Base-by-base conservation (phyloP, 129 eudicot genomes). In the Lonicera japonica region DNA sequence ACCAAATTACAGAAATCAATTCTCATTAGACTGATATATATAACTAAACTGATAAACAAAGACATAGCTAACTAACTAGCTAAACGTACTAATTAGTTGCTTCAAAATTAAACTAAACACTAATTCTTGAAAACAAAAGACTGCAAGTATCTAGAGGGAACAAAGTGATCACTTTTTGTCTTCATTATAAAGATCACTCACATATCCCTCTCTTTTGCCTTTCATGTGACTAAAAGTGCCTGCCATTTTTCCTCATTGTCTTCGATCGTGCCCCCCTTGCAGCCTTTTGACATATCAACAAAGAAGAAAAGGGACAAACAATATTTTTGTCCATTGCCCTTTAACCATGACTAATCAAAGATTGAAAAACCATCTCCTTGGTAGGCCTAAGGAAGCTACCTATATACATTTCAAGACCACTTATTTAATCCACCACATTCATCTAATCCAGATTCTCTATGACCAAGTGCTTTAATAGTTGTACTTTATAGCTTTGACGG, bases 311-410 rank as follows among this genome's bases (percentile, higher is more conserved):
- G 20, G 21, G n/a, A 14, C 15, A 61, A n/a, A 63, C 73, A 41
- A 69, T 65, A 70, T 25, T 65, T 66, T 67, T 48, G 71, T 61
- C 79, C 8, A 45, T 60, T 79, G 25, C 72, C 73, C 66, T 69
- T 63, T 72, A 59, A 71, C 70, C 61, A 54, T 43, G 50, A 43
- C 50, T 11, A 43, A 14, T 8, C 50, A 43, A 43, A 43, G 36
- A 29, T 29, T 29, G 36, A 29, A 29, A 29, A 29, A 2, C 6
- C 36, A 29, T 29, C 36, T 29, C 36, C 6, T 29, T 29, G 36
- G 6, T 29, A 6, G 36, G 36, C 36, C 36, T 29, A 29, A 29
- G 36, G 36, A 29, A 29, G 36, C 6, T 29, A 29, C 36, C 36
- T 29, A 29, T 29, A 6, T 29, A 29, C 36, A 29, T 29, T 29